phyloP scores from a whole-genome alignment of 2,329 filamentous ascomycete species.

The Paecilomyces dactylethromorphus region DNA sequence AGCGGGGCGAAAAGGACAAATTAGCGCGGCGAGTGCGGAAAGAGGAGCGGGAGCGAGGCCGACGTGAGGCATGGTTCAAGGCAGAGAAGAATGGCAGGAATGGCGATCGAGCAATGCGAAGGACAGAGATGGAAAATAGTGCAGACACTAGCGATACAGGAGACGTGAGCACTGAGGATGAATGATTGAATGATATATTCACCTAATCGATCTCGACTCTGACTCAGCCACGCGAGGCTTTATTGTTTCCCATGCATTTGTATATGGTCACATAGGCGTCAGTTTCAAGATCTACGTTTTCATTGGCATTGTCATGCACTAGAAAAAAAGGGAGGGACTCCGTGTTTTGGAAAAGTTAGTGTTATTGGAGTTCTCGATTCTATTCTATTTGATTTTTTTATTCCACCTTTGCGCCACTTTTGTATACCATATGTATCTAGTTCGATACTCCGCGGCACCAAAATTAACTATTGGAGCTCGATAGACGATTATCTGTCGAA shows the following conservation, averaged over 20 bases:
- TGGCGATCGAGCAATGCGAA: slow-evolving; percentile 31
- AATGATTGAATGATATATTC: not conserved
- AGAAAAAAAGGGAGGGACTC: not conserved
- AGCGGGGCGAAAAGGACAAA: slow-evolving; percentile 24
- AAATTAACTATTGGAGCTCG: not conserved
- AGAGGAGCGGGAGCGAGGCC: slow-evolving; percentile 33
- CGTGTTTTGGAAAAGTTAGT: not conserved
- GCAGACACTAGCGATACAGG: slow-evolving; percentile 27
- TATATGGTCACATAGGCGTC: not conserved
- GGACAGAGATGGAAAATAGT: slow-evolving; percentile 31
- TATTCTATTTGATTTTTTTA: not conserved
- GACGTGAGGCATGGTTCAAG: slow-evolving; percentile 38
- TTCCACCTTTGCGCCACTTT: not conserved
- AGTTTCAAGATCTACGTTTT: not conserved
- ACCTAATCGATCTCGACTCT: not conserved
- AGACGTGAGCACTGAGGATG: slow-evolving; percentile 28
- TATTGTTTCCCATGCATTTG: not conserved
- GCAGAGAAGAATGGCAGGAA: slow-evolving; percentile 38
- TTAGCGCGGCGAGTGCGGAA: slow-evolving; percentile 29
- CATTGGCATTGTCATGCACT: not conserved
- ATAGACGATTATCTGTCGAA: not conserved
- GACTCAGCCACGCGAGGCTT: not conserved
- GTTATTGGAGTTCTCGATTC: not conserved
- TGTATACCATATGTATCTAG: not conserved
- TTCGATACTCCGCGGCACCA: too few species aligned